These are phyloP conservation scores for Trametes meyenii DNA, from an alignment of 768 basidiomycete species.

Conservation along the genomic window DNA sequence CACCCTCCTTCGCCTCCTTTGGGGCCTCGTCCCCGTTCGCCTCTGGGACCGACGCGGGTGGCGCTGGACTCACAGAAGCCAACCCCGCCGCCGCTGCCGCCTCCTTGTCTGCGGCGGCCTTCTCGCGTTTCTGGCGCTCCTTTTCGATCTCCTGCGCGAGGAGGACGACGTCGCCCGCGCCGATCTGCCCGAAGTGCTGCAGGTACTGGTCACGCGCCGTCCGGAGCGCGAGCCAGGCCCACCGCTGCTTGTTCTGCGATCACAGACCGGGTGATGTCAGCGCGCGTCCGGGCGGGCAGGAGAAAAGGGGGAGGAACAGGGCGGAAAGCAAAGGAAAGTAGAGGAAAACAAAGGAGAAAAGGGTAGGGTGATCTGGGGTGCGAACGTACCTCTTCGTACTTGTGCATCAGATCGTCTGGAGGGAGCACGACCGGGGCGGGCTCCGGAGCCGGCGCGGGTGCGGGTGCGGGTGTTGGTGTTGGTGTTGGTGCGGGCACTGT, in stretches of 20 bases:
- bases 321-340: no score
- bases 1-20: conserved; percentile 11
- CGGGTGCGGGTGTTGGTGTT: background rate
- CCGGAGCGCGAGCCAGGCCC: conserved; percentile 82
- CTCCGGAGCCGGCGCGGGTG: conserved; percentile 10
- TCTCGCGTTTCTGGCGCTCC: conserved; percentile 36
- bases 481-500: conserved; percentile 27
- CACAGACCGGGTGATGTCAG: background rate
- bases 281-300: no score
- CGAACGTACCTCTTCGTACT: conserved; percentile 61
- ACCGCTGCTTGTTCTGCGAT: conserved; percentile 70
- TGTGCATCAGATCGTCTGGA: conserved; percentile 53
- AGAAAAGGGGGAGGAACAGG: no score
- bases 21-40: background rate
- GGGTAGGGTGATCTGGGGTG: background rate
- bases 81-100: conserved; percentile 34
- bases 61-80: conserved; percentile 25
- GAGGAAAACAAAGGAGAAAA: conserved; percentile 6
- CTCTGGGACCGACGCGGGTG: background rate
- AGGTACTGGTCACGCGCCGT: conserved; percentile 72
- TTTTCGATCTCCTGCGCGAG: conserved; percentile 35
- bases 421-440: conserved; percentile 29
- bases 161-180: conserved; percentile 64
- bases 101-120: conserved; percentile 37
- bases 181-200: conserved; percentile 81